Evolutionary conservation across 73 alveolate species (phyloP).

Genomic region (Urostyla sp.): DNA sequence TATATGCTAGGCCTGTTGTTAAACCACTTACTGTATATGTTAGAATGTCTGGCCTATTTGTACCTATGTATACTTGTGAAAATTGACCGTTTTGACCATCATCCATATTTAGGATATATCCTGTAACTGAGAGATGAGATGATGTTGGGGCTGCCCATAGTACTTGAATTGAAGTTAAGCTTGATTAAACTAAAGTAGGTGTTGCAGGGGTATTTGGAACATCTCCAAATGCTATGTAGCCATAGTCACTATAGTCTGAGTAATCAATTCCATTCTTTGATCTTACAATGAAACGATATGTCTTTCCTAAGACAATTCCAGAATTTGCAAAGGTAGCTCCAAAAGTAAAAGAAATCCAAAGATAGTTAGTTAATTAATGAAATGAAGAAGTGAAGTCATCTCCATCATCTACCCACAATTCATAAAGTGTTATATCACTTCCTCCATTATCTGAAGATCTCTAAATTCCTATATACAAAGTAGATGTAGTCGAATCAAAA

Average conservation of each 20-base stretch:
- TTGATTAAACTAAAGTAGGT: constrained; percentile 29
- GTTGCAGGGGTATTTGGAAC: constrained; percentile 66
- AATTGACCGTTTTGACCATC: constrained; percentile 64
- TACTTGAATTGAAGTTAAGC: constrained; percentile 51
- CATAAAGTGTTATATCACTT: constrained; percentile 10
- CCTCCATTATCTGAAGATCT: constrained; percentile 55
- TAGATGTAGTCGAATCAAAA: neutral
- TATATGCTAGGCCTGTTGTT: constrained; percentile 51
- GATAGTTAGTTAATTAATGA: constrained; percentile 8
- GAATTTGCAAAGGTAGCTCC: constrained; percentile 40
- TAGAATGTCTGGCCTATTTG: constrained; percentile 58
- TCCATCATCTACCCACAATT: constrained; percentile 43
- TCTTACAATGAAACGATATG: constrained; percentile 54
- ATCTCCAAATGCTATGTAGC: constrained; percentile 70
- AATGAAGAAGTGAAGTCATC: constrained; percentile 43
- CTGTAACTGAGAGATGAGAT: constrained; percentile 50
- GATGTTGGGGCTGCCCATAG: constrained; percentile 64
- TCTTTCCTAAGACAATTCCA: constrained; percentile 35
- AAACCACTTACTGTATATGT: constrained; percentile 46
- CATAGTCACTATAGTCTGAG: constrained; percentile 43
- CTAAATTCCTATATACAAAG: constrained; percentile 1
- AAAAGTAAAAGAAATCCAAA: constrained; percentile 2
- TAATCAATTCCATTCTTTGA: constrained; percentile 51
- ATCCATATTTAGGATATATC: constrained; percentile 65
- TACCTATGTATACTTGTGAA: constrained; percentile 50